Base-by-base conservation (phyloP, 2,329 filamentous ascomycete species). In the Stachybotrys chartarum region DNA sequence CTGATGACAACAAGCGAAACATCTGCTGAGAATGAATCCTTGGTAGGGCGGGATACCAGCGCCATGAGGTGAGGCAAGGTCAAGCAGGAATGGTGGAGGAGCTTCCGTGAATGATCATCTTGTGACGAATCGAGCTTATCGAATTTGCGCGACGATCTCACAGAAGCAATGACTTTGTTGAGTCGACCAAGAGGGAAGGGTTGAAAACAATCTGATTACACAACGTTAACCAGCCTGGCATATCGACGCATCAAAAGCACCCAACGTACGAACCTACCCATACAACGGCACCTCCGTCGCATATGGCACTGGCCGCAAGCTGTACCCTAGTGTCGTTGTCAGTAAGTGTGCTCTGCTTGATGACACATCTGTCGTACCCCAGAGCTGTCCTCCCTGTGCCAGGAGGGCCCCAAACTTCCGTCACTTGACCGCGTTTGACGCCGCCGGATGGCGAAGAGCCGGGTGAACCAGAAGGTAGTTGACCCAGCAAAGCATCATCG, bases 361-460 rank as follows among this genome's bases (percentile, higher is more conserved):
- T 10, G 10, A 56, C 51, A 16, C 50, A 16, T 47, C 30, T 50
- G 4, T 50, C 83, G 73, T 77, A 93, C 88, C 86, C 88, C 62
- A 97, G 75, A 12, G 87, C 79, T 5, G 91, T 96, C 77, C 96
- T 97, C 32, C 92, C 93, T 30, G 83, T 83, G 1, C 91, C 92
- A 8, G 90, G 87, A 11, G 92, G 91, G 0, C 93, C 93, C 81
- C 90, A 96, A 52, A 96, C 75, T 70, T 97, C 93, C 4, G 88
- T 89, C 47, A 96, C 79, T 68, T 91, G 88, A 14, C 91, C 90
- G 55, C 85, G 83, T 57, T 80, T 80, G 51, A 96, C 76, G 5
- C 91, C 91, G 17, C 80, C 78, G 54, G 59, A 57, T 53, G 56
- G 57, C 35, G 58, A 54, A 8, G 57, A 56, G 44, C 61, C 59